These are phyloP conservation scores for Citrus mangshanensis DNA, from an alignment of 345 rosid genomes.

Conservation along the genomic window DNA sequence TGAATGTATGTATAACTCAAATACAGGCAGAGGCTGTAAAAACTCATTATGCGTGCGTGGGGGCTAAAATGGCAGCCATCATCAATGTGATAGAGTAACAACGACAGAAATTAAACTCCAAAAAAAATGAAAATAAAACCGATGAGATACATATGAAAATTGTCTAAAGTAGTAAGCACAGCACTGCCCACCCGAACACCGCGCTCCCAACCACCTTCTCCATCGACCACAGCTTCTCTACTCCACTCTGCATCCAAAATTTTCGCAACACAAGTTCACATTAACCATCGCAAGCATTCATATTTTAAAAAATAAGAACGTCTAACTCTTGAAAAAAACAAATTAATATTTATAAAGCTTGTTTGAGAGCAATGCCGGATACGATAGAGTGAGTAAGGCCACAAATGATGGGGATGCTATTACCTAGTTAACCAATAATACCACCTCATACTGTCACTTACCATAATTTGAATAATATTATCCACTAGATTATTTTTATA, in stretches of 20 bases:
- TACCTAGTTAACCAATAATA: background rate
- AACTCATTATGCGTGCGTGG: background rate
- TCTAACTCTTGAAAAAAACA: background rate
- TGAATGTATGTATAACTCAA: conserved; percentile 24
- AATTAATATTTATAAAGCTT: too few relatives aligned
- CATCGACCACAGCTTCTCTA: conserved; percentile 27
- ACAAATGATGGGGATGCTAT: too few relatives aligned
- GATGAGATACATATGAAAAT: background rate
- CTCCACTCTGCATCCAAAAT: conserved; percentile 47
- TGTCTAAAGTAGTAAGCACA: conserved; percentile 36
- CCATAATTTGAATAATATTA: too few relatives aligned
- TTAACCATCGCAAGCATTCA: background rate
- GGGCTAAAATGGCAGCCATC: conserved; percentile 28
- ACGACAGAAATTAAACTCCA: background rate
- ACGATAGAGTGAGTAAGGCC: too few relatives aligned
- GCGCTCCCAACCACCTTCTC: conserved; percentile 31
- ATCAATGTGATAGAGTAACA: background rate
- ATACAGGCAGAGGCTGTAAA: conserved; percentile 11
- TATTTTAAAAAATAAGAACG: background rate
- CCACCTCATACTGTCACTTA: background rate
- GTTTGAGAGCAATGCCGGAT: too few relatives aligned
- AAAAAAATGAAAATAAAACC: background rate
- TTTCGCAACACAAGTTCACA: background rate
- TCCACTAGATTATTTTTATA: background rate
- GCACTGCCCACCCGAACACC: conserved; percentile 33